These are phyloP conservation scores for Plenodomus biglobosus DNA, from an alignment of 2,329 filamentous ascomycete species.

Conservation along the genomic window DNA sequence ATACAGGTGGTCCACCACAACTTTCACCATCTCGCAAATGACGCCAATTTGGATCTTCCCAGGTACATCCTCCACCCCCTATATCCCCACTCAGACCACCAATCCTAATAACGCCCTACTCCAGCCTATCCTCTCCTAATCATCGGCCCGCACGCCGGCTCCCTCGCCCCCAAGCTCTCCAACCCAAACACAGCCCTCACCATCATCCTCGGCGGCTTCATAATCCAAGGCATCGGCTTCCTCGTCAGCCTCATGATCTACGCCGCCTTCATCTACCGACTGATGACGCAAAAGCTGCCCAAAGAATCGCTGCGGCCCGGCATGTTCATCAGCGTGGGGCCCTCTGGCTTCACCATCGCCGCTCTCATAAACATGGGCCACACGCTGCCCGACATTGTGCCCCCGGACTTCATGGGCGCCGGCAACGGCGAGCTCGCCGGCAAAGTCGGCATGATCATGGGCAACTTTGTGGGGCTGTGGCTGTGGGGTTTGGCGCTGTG, in stretches of 20 bases:
- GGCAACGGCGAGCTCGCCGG: conserved; percentile 55
- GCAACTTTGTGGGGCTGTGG: conserved; percentile 71
- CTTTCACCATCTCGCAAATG: conserved; percentile 77
- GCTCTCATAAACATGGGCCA: conserved; percentile 62
- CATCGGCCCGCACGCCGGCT: conserved; percentile 70
- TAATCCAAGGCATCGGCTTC: conserved; percentile 66
- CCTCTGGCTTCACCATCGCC: conserved; percentile 68
- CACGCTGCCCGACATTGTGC: conserved; percentile 52
- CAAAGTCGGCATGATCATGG: conserved; percentile 56
- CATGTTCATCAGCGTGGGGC: conserved; percentile 84
- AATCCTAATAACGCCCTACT: too few species aligned
- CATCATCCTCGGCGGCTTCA: conserved; percentile 61
- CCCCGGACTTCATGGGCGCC: conserved; percentile 58
- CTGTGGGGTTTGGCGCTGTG: conserved; percentile 80
- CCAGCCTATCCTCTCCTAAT: conserved; percentile 78
- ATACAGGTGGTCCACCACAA: conserved; percentile 63
- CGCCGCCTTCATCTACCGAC: conserved; percentile 77
- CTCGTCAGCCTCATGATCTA: conserved; percentile 76
- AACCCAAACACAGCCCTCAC: conserved; percentile 49
- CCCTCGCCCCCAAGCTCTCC: conserved; percentile 53
- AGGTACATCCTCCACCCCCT: too few species aligned
- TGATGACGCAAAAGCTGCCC: conserved; percentile 86
- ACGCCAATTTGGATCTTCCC: conserved; percentile 88
- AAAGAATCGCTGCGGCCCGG: conserved; percentile 73
- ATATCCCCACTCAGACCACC: too few species aligned